Evolutionary conservation across 2,329 filamentous ascomycete species (phyloP), one percentile per base, ranked within the genome.

Genomic region (Pseudopyrenochaeta lycopersici): DNA sequence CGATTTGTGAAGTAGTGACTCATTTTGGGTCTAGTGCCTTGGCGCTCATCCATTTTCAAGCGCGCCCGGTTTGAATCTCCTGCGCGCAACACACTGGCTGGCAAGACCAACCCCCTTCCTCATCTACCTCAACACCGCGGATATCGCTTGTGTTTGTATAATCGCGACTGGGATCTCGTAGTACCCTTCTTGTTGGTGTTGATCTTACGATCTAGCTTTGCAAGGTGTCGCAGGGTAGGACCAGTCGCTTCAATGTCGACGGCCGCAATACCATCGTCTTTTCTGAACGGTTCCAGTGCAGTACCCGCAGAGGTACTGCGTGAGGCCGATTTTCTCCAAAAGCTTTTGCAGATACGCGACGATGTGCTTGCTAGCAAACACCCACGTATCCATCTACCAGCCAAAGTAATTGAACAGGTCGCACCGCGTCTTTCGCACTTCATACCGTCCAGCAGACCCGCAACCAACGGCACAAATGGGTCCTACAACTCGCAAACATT

Each of bases 301-400:
- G 77, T 64, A 73, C 79, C 49, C 72, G 57, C 63, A 52, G 70
- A 73, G 62, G 56, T 62, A 50, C 70, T 59, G 64, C 72, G 81
- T 57, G 80, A 82, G 56, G 82, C 68, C 63, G 73, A 75, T 61
- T 78, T 81, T 56, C 95, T 92, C 80, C 85, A 89, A 71, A 91
- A 89, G 78, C 90, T 98, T 68, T 75, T 96, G 70, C 85, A 83
- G 64, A 88, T 98, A 76, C 89, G 88, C 76, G 90, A 97, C 80
- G 83, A 88, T 64, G 85, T 98, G 66, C 82, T 95, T 72, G 86
- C 90, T 74, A 92, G 93, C 71, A 87, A 84, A 66, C 89, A 93
- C 70, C 82, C 84, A 61, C 81, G 81, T 66, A 80, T 88, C 71
- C 85, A 82, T 68, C 80, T 87, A 58, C 82, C 84, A 63, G 74